Evolutionary conservation across 495 filamentous ascomycete species (phyloP), one percentile per base, ranked within the genome.

Genomic region (Penicillium coffeae): DNA sequence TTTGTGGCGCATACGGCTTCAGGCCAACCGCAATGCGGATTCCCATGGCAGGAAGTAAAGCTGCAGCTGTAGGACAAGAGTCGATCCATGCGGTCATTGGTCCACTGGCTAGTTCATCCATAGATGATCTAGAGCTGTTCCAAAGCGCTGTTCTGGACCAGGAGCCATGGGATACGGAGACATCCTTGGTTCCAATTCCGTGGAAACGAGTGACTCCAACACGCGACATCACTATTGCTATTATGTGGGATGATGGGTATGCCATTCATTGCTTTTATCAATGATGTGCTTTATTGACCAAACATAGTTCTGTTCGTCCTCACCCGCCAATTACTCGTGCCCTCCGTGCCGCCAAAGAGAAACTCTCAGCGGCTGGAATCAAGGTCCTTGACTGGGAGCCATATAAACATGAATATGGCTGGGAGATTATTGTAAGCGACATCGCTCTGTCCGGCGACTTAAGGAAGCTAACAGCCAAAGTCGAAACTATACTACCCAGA

Each of bases 261-360:
- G 59, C 2, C 15, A 16, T n/a, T 14, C 22, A 1, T 5, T 0
- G 3, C 18, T 18, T 21, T n/a, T 14, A 12, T 12, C 30, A 0
- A 8, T 0, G 34, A 20, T 18, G 3, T 21, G 4, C 2, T 8
- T 12, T 10, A 22, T 30, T 47, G 35, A 40, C 8, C 5, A 8
- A 1, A 30, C 16, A 21, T 16, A 64, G 63, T n/a, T 48, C 30
- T 49, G 70, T 70, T 37, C 76, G 71, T 36, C 85, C 86, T 1
- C 86, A 90, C 56, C 87, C 87, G 3, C 87, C 87, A 1, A 69
- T 90, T 0, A 69, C 67, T 1, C 69, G 84, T 8, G 86, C 80
- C 7, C 60, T 90, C 15, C 64, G 73, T 34, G 58, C 76, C 21
- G 68, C 85, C 0, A 73, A 75, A n/a, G 65, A 68, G n/a, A 77